Percentiles rank a stretch among this genome's conserved stretches.
Evolutionary conservation across 2,329 filamentous ascomycete genomes (phyloP).

Genomic region (Penicillium brasilianum): DNA sequence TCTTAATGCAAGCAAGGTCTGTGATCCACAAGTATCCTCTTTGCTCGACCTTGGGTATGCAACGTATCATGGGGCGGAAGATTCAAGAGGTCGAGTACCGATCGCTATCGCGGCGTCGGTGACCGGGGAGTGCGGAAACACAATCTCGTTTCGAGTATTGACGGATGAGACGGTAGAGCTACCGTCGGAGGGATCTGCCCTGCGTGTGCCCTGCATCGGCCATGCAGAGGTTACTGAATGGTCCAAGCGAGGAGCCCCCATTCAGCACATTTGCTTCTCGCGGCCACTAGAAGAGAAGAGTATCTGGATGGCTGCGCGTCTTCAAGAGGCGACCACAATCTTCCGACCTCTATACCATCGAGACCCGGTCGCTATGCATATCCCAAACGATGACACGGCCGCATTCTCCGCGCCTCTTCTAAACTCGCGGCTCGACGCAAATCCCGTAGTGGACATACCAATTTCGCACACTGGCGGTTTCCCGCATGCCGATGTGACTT

Average conservation of each 20-base stretch:
- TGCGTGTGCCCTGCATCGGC: constrained; percentile 50
- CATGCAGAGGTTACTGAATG: constrained; percentile 54
- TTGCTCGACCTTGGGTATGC: constrained; percentile 59
- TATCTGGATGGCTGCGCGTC: constrained; percentile 58
- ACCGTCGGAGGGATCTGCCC: constrained; percentile 21
- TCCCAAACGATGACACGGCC: constrained; percentile 21
- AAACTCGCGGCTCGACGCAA: constrained; percentile 53
- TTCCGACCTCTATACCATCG: constrained; percentile 52
- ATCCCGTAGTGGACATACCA: constrained; percentile 53
- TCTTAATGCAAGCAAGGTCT: constrained; percentile 34
- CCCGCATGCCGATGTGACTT: constrained; percentile 60
- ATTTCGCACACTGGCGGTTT: constrained; percentile 51
- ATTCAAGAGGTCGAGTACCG: constrained; percentile 30
- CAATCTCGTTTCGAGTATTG: constrained; percentile 52
- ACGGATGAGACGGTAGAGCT: constrained; percentile 37
- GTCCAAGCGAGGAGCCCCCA: constrained; percentile 54
- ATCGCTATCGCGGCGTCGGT: constrained; percentile 45
- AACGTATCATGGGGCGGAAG: constrained; percentile 40
- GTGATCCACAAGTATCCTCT: constrained; percentile 43
- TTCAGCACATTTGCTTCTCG: constrained; percentile 61
- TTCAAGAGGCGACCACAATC: constrained; percentile 52
- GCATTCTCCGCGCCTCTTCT: constrained; percentile 23
- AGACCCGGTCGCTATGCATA: constrained; percentile 32
- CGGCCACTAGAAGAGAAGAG: constrained; percentile 47
- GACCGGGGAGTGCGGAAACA: constrained; percentile 53